Evolutionary conservation across 2,329 filamentous ascomycete genomes (phyloP).

Genomic region (Nakataea oryzae): DNA sequence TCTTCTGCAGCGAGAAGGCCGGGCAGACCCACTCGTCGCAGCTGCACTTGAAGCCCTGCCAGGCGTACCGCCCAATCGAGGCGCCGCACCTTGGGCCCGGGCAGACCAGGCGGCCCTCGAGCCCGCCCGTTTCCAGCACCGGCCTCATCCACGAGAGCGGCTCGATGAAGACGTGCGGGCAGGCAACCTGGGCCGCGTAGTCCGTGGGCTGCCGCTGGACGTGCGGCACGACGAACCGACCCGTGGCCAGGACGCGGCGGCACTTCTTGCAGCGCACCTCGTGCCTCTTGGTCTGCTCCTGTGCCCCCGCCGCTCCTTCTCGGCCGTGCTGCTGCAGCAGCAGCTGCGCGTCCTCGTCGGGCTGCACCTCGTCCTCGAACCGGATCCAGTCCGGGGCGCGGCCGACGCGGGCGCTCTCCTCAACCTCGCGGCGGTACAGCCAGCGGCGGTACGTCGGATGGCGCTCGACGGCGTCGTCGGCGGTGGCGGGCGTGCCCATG

Average conservation of each 20-base stretch:
- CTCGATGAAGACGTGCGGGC: slow-evolving; percentile 84
- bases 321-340: slow-evolving; percentile 7
- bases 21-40: slow-evolving; percentile 88
- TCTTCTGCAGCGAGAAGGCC: slow-evolving; percentile 75
- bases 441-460: slow-evolving; percentile 72
- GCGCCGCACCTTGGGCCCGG: slow-evolving; percentile 68
- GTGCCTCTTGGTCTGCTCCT: slow-evolving; percentile 18
- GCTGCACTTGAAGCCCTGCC: slow-evolving; percentile 89
- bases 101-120: slow-evolving; percentile 78
- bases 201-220: slow-evolving; percentile 13
- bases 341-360: slow-evolving; percentile 19
- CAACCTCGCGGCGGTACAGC: slow-evolving; percentile 44
- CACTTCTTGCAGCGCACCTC: slow-evolving; percentile 88
- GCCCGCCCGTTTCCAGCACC: slow-evolving; percentile 66
- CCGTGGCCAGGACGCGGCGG: slow-evolving; percentile 50
- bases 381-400: slow-evolving; percentile 74
- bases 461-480: slow-evolving; percentile 42
- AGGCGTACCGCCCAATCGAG: slow-evolving; percentile 86
- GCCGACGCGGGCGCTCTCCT: slow-evolving; percentile 54
- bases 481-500: slow-evolving; percentile 65
- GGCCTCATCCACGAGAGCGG: slow-evolving; percentile 91
- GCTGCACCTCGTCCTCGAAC: slow-evolving; percentile 65
- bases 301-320: neutral
- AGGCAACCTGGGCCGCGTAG: slow-evolving; percentile 26
- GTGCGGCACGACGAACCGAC: slow-evolving; percentile 58